Percentiles rank a stretch among this genome's conserved stretches.
Conservation (phyloP, 176 grass and related monocot species). For the Echinochloa phyllopogon region DNA sequence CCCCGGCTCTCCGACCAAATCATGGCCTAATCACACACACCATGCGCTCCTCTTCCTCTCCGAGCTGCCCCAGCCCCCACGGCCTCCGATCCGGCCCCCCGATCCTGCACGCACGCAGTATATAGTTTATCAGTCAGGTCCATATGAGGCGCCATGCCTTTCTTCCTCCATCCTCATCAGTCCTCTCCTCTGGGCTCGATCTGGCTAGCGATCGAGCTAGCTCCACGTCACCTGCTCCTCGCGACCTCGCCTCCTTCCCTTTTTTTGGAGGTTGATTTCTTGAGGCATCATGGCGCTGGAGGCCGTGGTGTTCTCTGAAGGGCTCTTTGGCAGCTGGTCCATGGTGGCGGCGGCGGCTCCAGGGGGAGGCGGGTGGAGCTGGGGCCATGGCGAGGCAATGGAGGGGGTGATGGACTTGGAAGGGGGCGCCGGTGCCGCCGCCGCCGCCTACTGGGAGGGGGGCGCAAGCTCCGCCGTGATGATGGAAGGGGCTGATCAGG, state of each 20-base stretch:
- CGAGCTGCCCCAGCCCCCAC: neutral
- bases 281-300: constrained; percentile 80
- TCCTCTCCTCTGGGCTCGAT: neutral
- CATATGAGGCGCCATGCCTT: constrained; percentile 5
- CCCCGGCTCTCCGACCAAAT: constrained; percentile 52
- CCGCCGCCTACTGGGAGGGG: neutral
- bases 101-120: neutral
- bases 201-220: neutral
- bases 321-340: constrained; percentile 43
- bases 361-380: constrained; percentile 43
- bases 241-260: neutral
- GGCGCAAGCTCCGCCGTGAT: constrained; percentile 47
- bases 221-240: constrained; percentile 29
- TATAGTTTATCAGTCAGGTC: constrained; percentile 23
- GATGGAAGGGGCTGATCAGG: constrained; percentile 25
- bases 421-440: neutral
- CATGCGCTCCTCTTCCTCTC: neutral
- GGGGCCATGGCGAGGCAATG: constrained; percentile 24
- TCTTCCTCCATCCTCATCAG: constrained; percentile 12
- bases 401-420: constrained; percentile 27
- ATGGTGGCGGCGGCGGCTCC: constrained; percentile 47
- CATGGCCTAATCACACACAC: constrained; percentile 56
- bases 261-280: constrained; percentile 25
- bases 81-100: neutral
- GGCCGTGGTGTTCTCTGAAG: constrained; percentile 68